These are phyloP conservation scores for Fusarium goolgardi DNA, from an alignment of 2,329 filamentous ascomycete genomes.

Conservation along the genomic window DNA sequence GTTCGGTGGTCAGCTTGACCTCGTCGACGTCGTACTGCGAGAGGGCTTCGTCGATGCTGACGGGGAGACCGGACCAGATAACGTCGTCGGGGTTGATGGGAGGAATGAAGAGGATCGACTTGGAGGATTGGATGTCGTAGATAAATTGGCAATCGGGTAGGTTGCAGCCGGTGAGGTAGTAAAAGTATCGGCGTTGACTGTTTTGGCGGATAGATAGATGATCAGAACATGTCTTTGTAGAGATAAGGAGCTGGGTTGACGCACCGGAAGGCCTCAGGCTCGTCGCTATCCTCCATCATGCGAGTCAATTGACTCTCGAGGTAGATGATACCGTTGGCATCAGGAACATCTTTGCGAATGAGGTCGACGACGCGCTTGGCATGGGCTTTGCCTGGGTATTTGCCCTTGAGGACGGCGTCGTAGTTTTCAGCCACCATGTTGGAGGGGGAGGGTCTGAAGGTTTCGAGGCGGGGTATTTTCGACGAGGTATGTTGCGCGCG, in stretches of 20 bases:
- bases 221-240: background rate
- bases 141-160: conserved; percentile 83
- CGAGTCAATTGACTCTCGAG: conserved; percentile 85
- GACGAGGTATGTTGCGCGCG: conserved; percentile 3
- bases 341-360: conserved; percentile 74
- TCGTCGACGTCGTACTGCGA: conserved; percentile 83
- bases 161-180: conserved; percentile 88
- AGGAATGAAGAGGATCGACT: conserved; percentile 89
- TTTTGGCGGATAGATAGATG: background rate
- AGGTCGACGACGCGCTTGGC: conserved; percentile 84
- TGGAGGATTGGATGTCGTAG: conserved; percentile 80
- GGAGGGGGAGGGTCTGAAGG: conserved; percentile 22
- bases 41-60: conserved; percentile 79
- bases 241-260: background rate
- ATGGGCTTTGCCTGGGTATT: conserved; percentile 88
- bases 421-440: conserved; percentile 57
- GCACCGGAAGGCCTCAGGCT: conserved; percentile 82
- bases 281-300: conserved; percentile 90
- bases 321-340: conserved; percentile 79
- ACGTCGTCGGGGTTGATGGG: conserved; percentile 88
- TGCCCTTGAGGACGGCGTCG: conserved; percentile 67
- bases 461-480: conserved; percentile 11
- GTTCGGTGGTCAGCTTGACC: conserved; percentile 76
- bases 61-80: conserved; percentile 91
- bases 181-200: conserved; percentile 92